These are phyloP conservation scores for Hygrocybe coccinea DNA, from an alignment of 768 basidiomycete genomes.

Conservation along the genomic window DNA sequence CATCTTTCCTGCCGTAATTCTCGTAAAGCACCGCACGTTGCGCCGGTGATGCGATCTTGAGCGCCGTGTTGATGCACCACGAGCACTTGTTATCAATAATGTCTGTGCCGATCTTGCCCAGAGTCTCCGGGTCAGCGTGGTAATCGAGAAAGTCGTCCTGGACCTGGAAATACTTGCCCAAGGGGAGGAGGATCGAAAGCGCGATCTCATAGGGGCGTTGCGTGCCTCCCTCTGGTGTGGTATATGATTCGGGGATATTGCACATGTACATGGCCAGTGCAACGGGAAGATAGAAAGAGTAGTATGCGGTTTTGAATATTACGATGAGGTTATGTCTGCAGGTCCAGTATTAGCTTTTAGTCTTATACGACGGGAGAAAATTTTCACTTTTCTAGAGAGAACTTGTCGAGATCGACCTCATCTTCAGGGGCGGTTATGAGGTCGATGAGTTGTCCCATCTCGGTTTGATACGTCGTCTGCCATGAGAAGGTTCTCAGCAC, in stretches of 20 bases:
- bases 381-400: constrained; percentile 81
- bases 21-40: constrained; percentile 57
- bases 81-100: constrained; percentile 99
- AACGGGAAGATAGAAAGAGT: constrained; percentile 98
- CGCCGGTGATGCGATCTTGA: constrained; percentile 49
- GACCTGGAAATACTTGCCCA: constrained; percentile 98
- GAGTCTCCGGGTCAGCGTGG: constrained; percentile 80
- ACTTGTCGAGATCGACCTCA: constrained; percentile 77
- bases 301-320: constrained; percentile 95
- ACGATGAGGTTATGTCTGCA: constrained; percentile 86
- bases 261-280: constrained; percentile 87
- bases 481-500: background rate
- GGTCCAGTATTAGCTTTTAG: background rate
- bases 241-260: constrained; percentile 51
- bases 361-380: constrained; percentile 17
- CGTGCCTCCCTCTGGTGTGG: constrained; percentile 17
- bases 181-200: constrained; percentile 75
- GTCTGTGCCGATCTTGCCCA: constrained; percentile 97
- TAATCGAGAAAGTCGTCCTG: constrained; percentile 98
- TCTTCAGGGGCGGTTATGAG: constrained; percentile 94
- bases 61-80: constrained; percentile 90
- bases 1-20: constrained; percentile 49
- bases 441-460: constrained; percentile 94
- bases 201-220: constrained; percentile 68
- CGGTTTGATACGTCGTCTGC: constrained; percentile 76